Conservation (phyloP, 305 asterid species). For the Fraxinus albicans region DNA sequence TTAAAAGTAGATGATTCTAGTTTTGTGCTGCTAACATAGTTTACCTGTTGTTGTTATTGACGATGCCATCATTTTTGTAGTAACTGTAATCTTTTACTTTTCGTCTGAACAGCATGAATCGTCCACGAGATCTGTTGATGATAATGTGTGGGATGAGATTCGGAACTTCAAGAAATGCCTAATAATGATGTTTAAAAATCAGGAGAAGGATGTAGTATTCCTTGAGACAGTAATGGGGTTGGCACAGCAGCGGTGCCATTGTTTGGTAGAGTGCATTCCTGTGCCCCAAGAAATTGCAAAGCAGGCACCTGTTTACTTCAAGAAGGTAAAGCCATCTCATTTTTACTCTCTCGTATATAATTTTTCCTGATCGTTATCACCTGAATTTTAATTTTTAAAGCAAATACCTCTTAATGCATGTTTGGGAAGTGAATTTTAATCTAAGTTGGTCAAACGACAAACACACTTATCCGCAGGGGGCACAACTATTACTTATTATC, state of each 20-base stretch:
- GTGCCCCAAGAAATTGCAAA: slow-evolving; percentile 70
- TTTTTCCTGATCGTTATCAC: neutral
- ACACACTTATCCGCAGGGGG: too few species aligned
- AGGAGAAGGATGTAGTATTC: slow-evolving; percentile 77
- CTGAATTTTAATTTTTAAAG: neutral
- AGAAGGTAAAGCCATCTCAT: slow-evolving; percentile 58
- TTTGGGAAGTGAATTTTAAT: too few species aligned
- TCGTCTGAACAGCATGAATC: slow-evolving; percentile 71
- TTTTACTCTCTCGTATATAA: neutral
- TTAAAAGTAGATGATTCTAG: neutral
- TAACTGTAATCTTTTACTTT: slow-evolving; percentile 13
- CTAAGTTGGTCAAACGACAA: too few species aligned
- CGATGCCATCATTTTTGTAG: slow-evolving; percentile 1
- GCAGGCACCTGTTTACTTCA: slow-evolving; percentile 90
- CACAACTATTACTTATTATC: too few species aligned
- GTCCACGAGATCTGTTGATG: slow-evolving; percentile 75
- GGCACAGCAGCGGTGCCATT: slow-evolving; percentile 78
- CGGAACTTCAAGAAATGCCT: slow-evolving; percentile 97
- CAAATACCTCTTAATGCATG: neutral
- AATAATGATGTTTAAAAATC: slow-evolving; percentile 87
- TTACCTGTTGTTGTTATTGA: neutral
- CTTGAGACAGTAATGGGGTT: slow-evolving; percentile 88
- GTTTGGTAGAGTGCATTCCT: slow-evolving; percentile 89
- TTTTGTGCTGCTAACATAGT: slow-evolving; percentile 14
- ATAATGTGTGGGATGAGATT: slow-evolving; percentile 90